These are phyloP conservation scores for Exophiala sp. DNA, from an alignment of 2,329 filamentous ascomycete species.

Conservation along the genomic window DNA sequence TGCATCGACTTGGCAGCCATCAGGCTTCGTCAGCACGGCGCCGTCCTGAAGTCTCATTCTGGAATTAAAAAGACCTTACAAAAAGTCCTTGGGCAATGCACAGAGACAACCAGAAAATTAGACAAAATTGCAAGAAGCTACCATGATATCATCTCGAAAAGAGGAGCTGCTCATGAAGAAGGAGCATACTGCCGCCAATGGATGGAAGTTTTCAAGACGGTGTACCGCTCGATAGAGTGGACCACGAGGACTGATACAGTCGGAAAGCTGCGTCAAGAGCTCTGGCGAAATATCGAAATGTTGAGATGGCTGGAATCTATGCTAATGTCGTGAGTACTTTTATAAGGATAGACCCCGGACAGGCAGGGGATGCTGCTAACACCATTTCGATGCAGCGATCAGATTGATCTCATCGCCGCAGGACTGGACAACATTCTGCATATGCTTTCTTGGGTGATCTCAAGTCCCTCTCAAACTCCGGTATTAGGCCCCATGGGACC, in stretches of 20 bases:
- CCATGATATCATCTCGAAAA: conserved; percentile 4
- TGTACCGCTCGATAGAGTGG: conserved; percentile 8
- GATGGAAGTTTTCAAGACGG: conserved; percentile 9
- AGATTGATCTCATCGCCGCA: conserved; percentile 1
- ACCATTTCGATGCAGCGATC: background rate
- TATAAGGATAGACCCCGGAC: no score
- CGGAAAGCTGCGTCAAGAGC: conserved; percentile 6
- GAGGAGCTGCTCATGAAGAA: background rate
- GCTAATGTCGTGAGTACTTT: conserved; percentile 7
- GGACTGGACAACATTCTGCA: conserved; percentile 3
- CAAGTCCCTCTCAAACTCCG: conserved; percentile 3
- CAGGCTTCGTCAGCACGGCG: conserved; percentile 9
- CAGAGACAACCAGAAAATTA: conserved; percentile 8
- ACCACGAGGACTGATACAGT: conserved; percentile 6
- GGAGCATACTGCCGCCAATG: conserved; percentile 6
- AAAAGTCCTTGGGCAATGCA: conserved; percentile 7
- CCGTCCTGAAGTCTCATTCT: conserved; percentile 3
- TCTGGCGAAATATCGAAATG: conserved; percentile 6
- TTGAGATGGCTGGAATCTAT: conserved; percentile 3
- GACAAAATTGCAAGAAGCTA: conserved; percentile 9
- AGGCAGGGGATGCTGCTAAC: background rate
- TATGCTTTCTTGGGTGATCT: conserved; percentile 4
- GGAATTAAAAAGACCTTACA: conserved; percentile 9
- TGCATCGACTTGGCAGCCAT: conserved; percentile 1
- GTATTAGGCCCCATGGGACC: conserved; percentile 2